Conservation (phyloP, 2,329 filamentous ascomycete genomes). For the Penicillium psychrosexuale region DNA sequence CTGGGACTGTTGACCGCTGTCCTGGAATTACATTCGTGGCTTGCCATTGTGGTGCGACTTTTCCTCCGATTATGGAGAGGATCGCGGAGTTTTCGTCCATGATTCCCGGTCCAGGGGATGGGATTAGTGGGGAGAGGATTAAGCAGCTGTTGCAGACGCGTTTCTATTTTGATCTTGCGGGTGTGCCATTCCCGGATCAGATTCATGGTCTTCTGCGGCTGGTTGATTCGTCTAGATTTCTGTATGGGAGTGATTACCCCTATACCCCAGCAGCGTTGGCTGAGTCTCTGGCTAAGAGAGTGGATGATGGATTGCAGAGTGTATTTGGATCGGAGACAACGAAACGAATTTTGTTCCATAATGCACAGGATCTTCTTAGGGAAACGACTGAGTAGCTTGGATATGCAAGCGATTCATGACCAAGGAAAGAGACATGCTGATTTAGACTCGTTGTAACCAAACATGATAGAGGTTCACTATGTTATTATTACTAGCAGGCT, state of each 20-base stretch:
- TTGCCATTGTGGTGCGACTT: conserved; percentile 28
- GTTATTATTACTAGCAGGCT: neutral
- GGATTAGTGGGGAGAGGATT: conserved; percentile 11
- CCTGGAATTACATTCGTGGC: conserved; percentile 23
- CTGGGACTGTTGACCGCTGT: conserved; percentile 20
- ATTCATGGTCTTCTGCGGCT: conserved; percentile 48
- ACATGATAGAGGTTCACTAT: neutral
- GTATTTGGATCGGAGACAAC: conserved; percentile 7
- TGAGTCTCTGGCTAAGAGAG: conserved; percentile 35
- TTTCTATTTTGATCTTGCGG: conserved; percentile 55
- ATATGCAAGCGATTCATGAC: neutral
- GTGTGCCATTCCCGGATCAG: conserved; percentile 51
- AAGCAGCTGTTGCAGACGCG: conserved; percentile 28
- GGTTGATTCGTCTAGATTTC: conserved; percentile 41
- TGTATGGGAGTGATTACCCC: conserved; percentile 56
- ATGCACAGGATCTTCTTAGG: conserved; percentile 10
- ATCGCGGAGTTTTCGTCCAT: conserved; percentile 20
- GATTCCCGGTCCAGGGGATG: neutral
- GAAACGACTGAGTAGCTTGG: neutral
- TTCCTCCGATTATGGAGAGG: conserved; percentile 30
- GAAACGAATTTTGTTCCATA: conserved; percentile 6
- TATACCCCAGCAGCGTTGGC: conserved; percentile 42
- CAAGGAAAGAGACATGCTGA: too few species aligned
- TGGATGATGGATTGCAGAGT: conserved; percentile 38
- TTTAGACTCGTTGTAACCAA: neutral